Conservation (phyloP, 2,329 filamentous ascomycete species). For the Colletotrichum godetiae region DNA sequence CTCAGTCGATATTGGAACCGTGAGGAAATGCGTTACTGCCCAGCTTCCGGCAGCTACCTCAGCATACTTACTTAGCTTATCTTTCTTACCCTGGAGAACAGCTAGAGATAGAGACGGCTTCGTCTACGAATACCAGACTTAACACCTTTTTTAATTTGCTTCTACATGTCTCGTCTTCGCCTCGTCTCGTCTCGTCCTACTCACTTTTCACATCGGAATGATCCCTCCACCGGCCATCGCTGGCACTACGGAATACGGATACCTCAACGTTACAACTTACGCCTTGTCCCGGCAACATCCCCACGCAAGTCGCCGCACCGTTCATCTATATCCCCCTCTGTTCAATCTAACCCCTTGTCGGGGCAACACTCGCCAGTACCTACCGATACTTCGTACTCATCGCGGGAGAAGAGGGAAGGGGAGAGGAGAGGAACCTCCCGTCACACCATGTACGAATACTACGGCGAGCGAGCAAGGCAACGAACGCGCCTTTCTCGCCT, state of each 20-base stretch:
- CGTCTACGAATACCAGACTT: neutral
- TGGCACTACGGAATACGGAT: neutral
- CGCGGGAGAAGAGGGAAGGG: neutral
- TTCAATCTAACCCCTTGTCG: slow-evolving; percentile 8
- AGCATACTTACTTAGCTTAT: neutral
- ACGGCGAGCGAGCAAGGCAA: neutral
- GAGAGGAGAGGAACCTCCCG: slow-evolving; percentile 9
- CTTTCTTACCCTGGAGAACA: neutral
- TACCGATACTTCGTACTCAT: neutral
- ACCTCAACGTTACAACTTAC: slow-evolving; percentile 1
- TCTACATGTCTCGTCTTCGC: neutral
- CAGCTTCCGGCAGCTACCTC: neutral
- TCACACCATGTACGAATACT: slow-evolving; percentile 9
- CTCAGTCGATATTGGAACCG: neutral
- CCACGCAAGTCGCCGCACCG: slow-evolving; percentile 15
- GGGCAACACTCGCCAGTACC: neutral
- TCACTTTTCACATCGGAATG: slow-evolving; percentile 21
- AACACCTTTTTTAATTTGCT: neutral
- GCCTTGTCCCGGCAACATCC: neutral
- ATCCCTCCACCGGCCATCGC: slow-evolving; percentile 6
- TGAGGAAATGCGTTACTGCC: too few species aligned
- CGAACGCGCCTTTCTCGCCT: neutral
- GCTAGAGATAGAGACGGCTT: neutral
- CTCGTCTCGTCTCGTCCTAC: slow-evolving; percentile 2
- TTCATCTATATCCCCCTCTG: neutral